Percentiles rank a stretch among this genome's conserved stretches.
These are phyloP conservation scores for Boletus sp. DNA, from an alignment of 1,284 basidiomycete genomes.

Conservation along the genomic window DNA sequence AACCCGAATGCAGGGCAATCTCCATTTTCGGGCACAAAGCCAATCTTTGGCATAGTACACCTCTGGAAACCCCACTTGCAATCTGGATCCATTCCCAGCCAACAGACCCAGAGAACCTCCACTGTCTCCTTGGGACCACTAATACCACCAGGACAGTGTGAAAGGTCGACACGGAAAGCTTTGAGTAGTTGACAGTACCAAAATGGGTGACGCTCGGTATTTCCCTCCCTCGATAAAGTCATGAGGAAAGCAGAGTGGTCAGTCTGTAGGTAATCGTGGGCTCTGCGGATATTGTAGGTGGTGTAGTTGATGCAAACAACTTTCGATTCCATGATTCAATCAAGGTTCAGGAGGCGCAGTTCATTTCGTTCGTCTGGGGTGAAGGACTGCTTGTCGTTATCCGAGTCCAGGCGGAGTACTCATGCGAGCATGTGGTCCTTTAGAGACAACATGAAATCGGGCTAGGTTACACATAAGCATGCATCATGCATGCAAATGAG, in stretches of 20 bases:
- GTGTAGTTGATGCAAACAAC: not conserved
- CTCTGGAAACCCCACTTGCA: constrained; percentile 4
- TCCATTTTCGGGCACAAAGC: constrained; percentile 12
- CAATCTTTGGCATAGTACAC: constrained; percentile 16
- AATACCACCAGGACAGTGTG: not conserved
- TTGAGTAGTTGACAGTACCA: constrained; percentile 20
- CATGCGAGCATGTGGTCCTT: constrained; percentile 5
- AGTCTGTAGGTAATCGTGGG: constrained; percentile 38
- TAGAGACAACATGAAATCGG: not conserved
- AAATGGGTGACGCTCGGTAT: constrained; percentile 21
- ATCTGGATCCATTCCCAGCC: constrained; percentile 13
- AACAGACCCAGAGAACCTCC: constrained; percentile 19
- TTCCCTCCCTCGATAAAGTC: constrained; percentile 34
- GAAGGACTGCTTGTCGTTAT: not conserved
- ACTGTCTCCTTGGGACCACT: not conserved
- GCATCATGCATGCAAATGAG: not conserved
- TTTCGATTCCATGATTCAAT: not conserved
- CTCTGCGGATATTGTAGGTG: constrained; percentile 26
- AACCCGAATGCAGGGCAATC: constrained; percentile 14
- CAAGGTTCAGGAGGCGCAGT: no score
- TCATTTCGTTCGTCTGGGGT: not conserved
- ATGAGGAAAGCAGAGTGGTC: constrained; percentile 38
- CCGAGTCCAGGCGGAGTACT: not conserved
- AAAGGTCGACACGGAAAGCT: not conserved
- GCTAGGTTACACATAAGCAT: not conserved